phyloP scores from a whole-genome alignment of 73 alveolate genomes.

The Uronychia setigera region DNA sequence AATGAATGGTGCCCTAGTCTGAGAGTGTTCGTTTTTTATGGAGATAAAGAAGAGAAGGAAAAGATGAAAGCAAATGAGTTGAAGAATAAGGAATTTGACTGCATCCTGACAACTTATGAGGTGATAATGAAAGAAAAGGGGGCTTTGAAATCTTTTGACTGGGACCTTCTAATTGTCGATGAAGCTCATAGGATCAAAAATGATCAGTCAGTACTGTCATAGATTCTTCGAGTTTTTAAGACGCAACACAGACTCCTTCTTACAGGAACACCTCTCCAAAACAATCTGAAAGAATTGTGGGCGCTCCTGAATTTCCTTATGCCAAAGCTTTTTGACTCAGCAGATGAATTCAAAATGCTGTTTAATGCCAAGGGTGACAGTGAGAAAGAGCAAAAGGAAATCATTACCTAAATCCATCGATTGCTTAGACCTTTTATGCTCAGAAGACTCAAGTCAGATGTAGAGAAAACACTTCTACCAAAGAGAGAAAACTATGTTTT shows the following conservation, averaged over 20 bases:
- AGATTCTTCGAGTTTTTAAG: slow-evolving; percentile 78
- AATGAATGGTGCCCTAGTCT: slow-evolving; percentile 90
- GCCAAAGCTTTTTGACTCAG: slow-evolving; percentile 95
- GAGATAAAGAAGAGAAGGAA: slow-evolving; percentile 88
- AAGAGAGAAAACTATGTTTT: slow-evolving; percentile 94
- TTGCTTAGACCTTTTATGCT: slow-evolving; percentile 94
- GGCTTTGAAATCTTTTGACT: slow-evolving; percentile 76
- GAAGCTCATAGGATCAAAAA: slow-evolving; percentile 98
- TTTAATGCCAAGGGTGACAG: slow-evolving; percentile 75
- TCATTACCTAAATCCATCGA: slow-evolving; percentile 85
- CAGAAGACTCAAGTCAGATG: slow-evolving; percentile 94
- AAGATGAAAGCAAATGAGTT: slow-evolving; percentile 68
- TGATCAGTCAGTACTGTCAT: slow-evolving; percentile 89
- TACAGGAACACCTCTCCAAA: slow-evolving; percentile 98
- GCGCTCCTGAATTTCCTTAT: slow-evolving; percentile 92
- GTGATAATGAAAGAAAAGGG: slow-evolving; percentile 84
- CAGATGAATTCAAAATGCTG: slow-evolving; percentile 83
- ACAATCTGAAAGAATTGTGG: slow-evolving; percentile 97
- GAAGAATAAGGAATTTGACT: slow-evolving; percentile 75
- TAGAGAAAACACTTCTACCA: slow-evolving; percentile 89
- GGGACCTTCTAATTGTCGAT: slow-evolving; percentile 93
- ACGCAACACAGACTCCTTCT: slow-evolving; percentile 85
- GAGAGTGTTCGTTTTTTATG: slow-evolving; percentile 80
- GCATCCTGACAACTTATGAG: slow-evolving; percentile 90
- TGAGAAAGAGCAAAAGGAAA: slow-evolving; percentile 77